Percentiles rank a stretch among this genome's conserved stretches.
Conservation (phyloP, 1,284 basidiomycete genomes). For the Pascua guehoae region DNA sequence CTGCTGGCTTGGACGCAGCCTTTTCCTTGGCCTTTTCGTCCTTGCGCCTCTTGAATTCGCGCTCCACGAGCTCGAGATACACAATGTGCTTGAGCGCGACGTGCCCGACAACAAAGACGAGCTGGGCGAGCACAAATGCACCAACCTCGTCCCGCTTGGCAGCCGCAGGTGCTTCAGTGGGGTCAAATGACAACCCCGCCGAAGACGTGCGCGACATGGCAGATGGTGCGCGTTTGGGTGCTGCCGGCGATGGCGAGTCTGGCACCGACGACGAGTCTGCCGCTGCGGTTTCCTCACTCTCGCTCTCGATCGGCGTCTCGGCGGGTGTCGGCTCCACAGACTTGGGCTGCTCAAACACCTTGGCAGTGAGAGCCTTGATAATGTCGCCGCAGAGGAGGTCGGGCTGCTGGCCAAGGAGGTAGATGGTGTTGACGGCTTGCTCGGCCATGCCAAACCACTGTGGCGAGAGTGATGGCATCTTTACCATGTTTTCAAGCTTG, state of each 20-base stretch:
- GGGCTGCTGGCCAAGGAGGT: constrained; percentile 88
- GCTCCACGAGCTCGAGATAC: constrained; percentile 92
- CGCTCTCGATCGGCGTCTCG: constrained; percentile 10
- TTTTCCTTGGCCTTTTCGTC: constrained; percentile 70
- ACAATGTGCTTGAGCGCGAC: constrained; percentile 97
- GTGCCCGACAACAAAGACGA: constrained; percentile 92
- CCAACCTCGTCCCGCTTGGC: constrained; percentile 59
- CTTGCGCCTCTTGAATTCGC: constrained; percentile 94
- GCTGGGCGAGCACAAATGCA: constrained; percentile 81
- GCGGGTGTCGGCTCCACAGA: background rate
- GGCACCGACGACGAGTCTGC: constrained; percentile 1
- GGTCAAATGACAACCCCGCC: background rate
- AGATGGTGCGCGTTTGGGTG: constrained; percentile 1
- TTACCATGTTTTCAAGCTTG: constrained; percentile 72
- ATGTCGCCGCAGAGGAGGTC: constrained; percentile 78
- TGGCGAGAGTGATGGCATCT: constrained; percentile 71
- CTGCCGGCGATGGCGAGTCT: constrained; percentile 1
- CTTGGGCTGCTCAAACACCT: constrained; percentile 58
- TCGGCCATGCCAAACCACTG: constrained; percentile 94
- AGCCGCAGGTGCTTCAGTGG: constrained; percentile 32
- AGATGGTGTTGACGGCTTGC: constrained; percentile 94
- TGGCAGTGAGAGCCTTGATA: constrained; percentile 72
- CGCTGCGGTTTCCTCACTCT: background rate
- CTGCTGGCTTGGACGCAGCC: constrained; percentile 43
- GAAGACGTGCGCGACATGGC: constrained; percentile 17